Conservation (phyloP, 2,329 filamentous ascomycete genomes). For the Clarireedia sp. region DNA sequence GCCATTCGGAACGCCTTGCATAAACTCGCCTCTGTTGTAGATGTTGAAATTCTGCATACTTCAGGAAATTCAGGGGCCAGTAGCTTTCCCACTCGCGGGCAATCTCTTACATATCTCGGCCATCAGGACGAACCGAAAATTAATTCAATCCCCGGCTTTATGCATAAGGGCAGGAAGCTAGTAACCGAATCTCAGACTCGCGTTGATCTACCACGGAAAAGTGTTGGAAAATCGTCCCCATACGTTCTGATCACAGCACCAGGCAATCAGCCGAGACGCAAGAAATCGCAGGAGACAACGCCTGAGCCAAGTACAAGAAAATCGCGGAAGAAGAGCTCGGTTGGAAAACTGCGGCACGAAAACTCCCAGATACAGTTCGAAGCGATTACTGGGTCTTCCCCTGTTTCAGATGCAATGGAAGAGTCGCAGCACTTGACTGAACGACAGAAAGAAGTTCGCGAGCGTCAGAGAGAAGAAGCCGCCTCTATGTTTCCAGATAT, state of each 20-base stretch:
- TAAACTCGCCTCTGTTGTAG: constrained; percentile 47
- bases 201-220: neutral
- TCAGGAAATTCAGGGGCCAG: constrained; percentile 30
- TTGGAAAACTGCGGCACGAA: constrained; percentile 60
- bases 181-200: no score
- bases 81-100: constrained; percentile 23
- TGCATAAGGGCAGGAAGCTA: no score
- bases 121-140: constrained; percentile 12
- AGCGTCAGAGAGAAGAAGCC: constrained; percentile 58
- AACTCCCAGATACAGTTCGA: constrained; percentile 77
- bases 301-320: constrained; percentile 32
- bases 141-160: no score
- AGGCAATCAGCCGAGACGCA: constrained; percentile 8
- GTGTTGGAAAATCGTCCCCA: constrained; percentile 14
- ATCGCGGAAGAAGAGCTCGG: constrained; percentile 30
- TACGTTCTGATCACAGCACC: constrained; percentile 18
- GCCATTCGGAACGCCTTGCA: constrained; percentile 55
- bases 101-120: constrained; percentile 34
- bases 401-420: constrained; percentile 37
- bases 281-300: constrained; percentile 21
- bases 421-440: constrained; percentile 74
- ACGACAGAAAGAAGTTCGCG: constrained; percentile 67
- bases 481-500: constrained; percentile 62
- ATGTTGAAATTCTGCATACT: constrained; percentile 42
- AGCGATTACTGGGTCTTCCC: constrained; percentile 57